A percentile compares a stretch with the other conserved stretches of the same genome.
Evolutionary conservation across 306 rosid species (phyloP).

Genomic region (Rubus idaeus): DNA sequence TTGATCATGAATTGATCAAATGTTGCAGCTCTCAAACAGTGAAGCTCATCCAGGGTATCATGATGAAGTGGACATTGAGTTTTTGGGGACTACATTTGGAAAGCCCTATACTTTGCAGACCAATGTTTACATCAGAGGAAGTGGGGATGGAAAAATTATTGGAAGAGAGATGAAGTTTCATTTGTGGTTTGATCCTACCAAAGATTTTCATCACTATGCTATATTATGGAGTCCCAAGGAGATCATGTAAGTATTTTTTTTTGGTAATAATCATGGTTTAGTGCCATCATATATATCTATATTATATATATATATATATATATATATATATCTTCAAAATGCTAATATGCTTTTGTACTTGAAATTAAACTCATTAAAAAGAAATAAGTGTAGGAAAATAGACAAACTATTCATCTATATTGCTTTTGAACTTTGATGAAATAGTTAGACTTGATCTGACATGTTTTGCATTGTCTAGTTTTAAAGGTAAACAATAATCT

Average conservation of each 20-base stretch:
- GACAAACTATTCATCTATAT: neutral
- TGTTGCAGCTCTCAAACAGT: slow-evolving; percentile 75
- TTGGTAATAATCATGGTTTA: neutral
- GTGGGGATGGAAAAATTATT: slow-evolving; percentile 80
- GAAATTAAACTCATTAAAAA: slow-evolving; percentile 4
- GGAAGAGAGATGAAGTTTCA: slow-evolving; percentile 98
- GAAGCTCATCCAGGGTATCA: slow-evolving; percentile 96
- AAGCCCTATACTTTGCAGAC: slow-evolving; percentile 94
- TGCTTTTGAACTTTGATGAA: neutral
- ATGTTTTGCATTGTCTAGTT: neutral
- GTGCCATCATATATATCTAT: neutral
- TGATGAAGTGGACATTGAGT: slow-evolving; percentile 97
- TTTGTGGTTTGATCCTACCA: slow-evolving; percentile 93
- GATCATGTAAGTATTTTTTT: slow-evolving; percentile 59
- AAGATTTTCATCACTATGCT: slow-evolving; percentile 85
- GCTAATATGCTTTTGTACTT: neutral
- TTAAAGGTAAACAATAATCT: neutral
- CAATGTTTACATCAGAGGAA: slow-evolving; percentile 90
- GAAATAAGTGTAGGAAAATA: neutral
- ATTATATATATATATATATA: neutral
- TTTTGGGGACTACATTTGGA: slow-evolving; percentile 93
- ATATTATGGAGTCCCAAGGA: slow-evolving; percentile 84
- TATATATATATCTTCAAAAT: neutral
- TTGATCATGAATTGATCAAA: neutral
- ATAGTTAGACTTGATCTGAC: neutral